phyloP scores from a whole-genome alignment of 1,139 yeast genomes.

The Hemisphaericaspora xylanilytica region DNA sequence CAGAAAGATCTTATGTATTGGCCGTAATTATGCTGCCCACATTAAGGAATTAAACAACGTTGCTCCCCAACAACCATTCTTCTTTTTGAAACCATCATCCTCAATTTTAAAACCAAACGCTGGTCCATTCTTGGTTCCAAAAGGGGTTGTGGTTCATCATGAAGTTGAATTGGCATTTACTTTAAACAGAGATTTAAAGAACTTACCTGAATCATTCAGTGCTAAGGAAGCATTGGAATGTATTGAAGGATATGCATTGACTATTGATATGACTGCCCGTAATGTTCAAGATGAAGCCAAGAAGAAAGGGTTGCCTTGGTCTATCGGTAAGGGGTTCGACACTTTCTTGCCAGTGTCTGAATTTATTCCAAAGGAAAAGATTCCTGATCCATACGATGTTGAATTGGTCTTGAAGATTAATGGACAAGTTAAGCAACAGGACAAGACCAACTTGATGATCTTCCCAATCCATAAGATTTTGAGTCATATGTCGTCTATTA shows the following conservation, averaged over 20 bases:
- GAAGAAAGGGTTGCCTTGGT: conserved; percentile 93
- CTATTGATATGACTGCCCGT: conserved; percentile 92
- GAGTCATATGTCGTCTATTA: conserved; percentile 76
- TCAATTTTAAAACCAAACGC: conserved; percentile 56
- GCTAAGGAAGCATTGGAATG: conserved; percentile 69
- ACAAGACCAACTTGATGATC: conserved; percentile 80
- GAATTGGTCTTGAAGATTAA: conserved; percentile 67
- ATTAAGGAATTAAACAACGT: conserved; percentile 83
- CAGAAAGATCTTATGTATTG: conserved; percentile 86
- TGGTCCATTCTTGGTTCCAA: conserved; percentile 83
- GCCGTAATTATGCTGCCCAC: conserved; percentile 95
- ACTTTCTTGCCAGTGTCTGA: conserved; percentile 84
- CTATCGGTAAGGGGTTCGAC: conserved; percentile 94
- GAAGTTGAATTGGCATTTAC: conserved; percentile 90
- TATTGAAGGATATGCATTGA: conserved; percentile 81
- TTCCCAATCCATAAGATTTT: conserved; percentile 82
- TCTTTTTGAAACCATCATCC: conserved; percentile 83
- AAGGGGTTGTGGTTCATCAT: conserved; percentile 79
- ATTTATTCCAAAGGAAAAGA: conserved; percentile 61
- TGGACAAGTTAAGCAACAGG: conserved; percentile 69
- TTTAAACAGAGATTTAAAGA: conserved; percentile 60
- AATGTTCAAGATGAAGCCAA: conserved; percentile 96
- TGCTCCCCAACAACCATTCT: conserved; percentile 82
- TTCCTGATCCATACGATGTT: conserved; percentile 74
- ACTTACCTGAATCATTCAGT: conserved; percentile 60